phyloP scores from a whole-genome alignment of 805 yeast genomes.

The Phaffomyces antillensis region DNA sequence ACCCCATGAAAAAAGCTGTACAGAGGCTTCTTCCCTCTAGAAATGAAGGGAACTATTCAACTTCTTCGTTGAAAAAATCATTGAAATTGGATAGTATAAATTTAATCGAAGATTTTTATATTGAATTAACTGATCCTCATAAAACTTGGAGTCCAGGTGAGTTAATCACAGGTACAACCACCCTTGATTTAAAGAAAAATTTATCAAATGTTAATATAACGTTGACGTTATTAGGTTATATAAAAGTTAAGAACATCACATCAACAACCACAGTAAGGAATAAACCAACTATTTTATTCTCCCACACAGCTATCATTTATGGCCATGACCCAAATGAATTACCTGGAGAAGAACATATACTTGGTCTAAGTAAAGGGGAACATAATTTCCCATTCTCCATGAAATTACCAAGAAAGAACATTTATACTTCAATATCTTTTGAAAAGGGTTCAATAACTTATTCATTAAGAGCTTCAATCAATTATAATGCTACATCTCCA shows the following conservation, averaged over 20 bases:
- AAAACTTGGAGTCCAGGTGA: constrained; percentile 78
- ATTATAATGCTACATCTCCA: constrained; percentile 17
- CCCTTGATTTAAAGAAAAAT: constrained; percentile 49
- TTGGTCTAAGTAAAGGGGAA: constrained; percentile 70
- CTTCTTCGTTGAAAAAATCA: constrained; percentile 17
- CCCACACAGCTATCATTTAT: constrained; percentile 51
- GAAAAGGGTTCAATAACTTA: constrained; percentile 82
- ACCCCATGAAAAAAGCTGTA: constrained; percentile 21
- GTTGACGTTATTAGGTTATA: constrained; percentile 48
- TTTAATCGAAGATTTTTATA: constrained; percentile 57
- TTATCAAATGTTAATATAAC: constrained; percentile 46
- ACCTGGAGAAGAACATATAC: constrained; percentile 9
- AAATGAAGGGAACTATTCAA: constrained; percentile 6
- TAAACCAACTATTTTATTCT: constrained; percentile 45
- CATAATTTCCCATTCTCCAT: constrained; percentile 85
- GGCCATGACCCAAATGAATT: constrained; percentile 32
- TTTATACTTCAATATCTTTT: constrained; percentile 70
- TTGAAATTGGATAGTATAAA: constrained; percentile 22
- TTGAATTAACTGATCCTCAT: constrained; percentile 69
- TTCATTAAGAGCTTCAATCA: constrained; percentile 41
- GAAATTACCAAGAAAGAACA: constrained; percentile 65
- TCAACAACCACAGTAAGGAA: constrained; percentile 47
- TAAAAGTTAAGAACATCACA: constrained; percentile 41
- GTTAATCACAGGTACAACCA: constrained; percentile 55
- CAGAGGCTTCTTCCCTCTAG: constrained; percentile 21